Conservation (phyloP, 2,329 filamentous ascomycete species). For the Aspergillus awamori region DNA sequence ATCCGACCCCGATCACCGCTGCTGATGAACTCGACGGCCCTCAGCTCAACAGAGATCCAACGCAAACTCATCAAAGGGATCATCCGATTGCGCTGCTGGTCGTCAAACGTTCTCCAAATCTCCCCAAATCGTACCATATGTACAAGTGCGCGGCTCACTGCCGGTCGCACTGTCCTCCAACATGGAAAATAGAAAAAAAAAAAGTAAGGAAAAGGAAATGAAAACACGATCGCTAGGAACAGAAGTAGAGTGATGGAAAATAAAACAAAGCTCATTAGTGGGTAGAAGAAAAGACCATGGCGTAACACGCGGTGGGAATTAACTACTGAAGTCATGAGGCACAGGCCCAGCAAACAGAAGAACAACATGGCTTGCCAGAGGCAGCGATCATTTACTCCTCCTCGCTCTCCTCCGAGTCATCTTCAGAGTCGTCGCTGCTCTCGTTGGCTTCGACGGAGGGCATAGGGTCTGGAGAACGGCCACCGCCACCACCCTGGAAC, state of each 20-base stretch:
- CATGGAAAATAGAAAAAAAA: neutral
- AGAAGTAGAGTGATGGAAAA: constrained; percentile 1
- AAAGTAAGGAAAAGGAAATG: no score
- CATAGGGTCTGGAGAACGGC: constrained; percentile 47
- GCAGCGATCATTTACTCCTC: constrained; percentile 44
- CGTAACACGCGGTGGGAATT: constrained; percentile 14
- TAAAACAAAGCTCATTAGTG: constrained; percentile 8
- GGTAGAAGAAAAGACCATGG: constrained; percentile 16
- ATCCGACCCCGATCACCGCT: neutral
- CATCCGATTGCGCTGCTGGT: constrained; percentile 3
- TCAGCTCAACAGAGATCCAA: neutral
- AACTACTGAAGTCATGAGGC: neutral
- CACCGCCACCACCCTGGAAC: constrained; percentile 47
- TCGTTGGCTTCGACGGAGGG: constrained; percentile 48
- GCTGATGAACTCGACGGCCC: neutral
- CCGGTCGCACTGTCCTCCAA: constrained; percentile 13
- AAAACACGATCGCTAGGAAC: neutral
- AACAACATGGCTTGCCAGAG: constrained; percentile 1
- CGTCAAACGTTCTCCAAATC: constrained; percentile 4
- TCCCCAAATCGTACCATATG: constrained; percentile 21
- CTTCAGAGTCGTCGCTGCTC: constrained; percentile 51
- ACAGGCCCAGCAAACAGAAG: neutral
- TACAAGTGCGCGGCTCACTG: constrained; percentile 23
- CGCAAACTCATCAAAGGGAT: neutral
- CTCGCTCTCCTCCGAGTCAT: constrained; percentile 54